These are phyloP conservation scores for Colletotrichum sojae DNA, from an alignment of 2,329 filamentous ascomycete genomes.

Conservation along the genomic window DNA sequence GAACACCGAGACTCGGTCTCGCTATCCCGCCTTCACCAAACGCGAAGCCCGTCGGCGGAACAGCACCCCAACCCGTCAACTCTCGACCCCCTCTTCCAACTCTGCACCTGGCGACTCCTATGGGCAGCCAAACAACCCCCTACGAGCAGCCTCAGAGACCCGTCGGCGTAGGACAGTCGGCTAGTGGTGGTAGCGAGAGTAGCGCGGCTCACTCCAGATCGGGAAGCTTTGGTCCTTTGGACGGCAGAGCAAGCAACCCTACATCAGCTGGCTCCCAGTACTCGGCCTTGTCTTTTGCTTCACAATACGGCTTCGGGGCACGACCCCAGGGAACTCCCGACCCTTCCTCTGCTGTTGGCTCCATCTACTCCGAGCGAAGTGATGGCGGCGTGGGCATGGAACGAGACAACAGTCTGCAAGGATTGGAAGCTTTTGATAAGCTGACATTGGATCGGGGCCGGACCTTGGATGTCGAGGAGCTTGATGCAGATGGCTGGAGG, in stretches of 20 bases:
- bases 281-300: slow-evolving; percentile 85
- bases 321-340: slow-evolving; percentile 81
- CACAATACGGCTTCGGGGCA: slow-evolving; percentile 77
- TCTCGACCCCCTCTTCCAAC: slow-evolving; percentile 79
- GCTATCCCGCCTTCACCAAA: slow-evolving; percentile 92
- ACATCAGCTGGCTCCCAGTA: slow-evolving; percentile 91
- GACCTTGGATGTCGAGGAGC: slow-evolving; percentile 90
- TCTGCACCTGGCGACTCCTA: slow-evolving; percentile 88
- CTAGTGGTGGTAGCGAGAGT: slow-evolving; percentile 83
- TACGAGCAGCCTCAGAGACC: slow-evolving; percentile 73
- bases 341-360: slow-evolving; percentile 89
- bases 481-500: slow-evolving; percentile 96
- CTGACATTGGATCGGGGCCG: slow-evolving; percentile 85
- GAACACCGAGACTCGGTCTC: slow-evolving; percentile 85
- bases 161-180: slow-evolving; percentile 72
- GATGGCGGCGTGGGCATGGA: slow-evolving; percentile 85
- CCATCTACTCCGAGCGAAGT: slow-evolving; percentile 84
- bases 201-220: slow-evolving; percentile 85
- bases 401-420: slow-evolving; percentile 84
- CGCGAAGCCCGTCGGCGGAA: slow-evolving; percentile 78
- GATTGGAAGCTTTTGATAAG: slow-evolving; percentile 83
- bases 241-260: slow-evolving; percentile 83
- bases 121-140: slow-evolving; percentile 82
- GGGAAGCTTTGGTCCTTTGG: slow-evolving; percentile 84
- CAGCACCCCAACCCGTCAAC: slow-evolving; percentile 56